phyloP scores from a whole-genome alignment of 1,284 basidiomycete species.

The Ceratorhiza oryzae-sativae region DNA sequence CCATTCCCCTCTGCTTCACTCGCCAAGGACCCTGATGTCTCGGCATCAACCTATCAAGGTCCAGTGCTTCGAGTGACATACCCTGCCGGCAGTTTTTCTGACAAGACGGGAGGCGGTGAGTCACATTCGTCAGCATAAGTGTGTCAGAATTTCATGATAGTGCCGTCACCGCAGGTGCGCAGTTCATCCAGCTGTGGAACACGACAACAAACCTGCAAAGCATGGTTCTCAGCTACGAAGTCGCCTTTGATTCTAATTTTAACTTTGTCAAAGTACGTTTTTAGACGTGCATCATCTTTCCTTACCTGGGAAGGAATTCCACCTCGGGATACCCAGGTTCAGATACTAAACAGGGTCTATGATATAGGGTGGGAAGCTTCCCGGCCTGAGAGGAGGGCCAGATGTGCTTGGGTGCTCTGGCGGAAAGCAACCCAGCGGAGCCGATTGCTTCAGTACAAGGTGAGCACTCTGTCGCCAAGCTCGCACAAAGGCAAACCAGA shows the following conservation, averaged over 20 bases:
- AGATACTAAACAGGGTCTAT: conserved; percentile 15
- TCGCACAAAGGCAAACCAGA: not conserved
- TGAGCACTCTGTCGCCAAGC: not conserved
- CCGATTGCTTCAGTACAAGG: conserved; percentile 69
- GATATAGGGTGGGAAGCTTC: conserved; percentile 67
- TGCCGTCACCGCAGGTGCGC: conserved; percentile 50
- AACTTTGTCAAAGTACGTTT: conserved; percentile 58
- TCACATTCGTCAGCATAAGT: conserved; percentile 54
- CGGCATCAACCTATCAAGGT: conserved; percentile 52
- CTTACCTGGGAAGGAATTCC: not conserved
- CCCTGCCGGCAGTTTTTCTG: conserved; percentile 64
- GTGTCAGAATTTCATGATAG: conserved; percentile 59
- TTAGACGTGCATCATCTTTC: not conserved
- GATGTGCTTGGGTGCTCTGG: conserved; percentile 55
- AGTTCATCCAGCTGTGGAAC: conserved; percentile 22
- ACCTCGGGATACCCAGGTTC: not conserved
- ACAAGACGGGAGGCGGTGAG: conserved; percentile 68
- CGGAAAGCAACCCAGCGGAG: conserved; percentile 58
- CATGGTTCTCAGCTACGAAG: conserved; percentile 64
- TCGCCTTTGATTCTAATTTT: conserved; percentile 67
- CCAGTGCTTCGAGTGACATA: conserved; percentile 71
- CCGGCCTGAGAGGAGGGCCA: conserved; percentile 74
- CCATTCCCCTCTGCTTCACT: conserved; percentile 60
- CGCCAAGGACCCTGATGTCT: conserved; percentile 31
- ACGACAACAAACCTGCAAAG: conserved; percentile 35